phyloP scores from a whole-genome alignment of 2,329 filamentous ascomycete species.

The Ascochyta rabiei region DNA sequence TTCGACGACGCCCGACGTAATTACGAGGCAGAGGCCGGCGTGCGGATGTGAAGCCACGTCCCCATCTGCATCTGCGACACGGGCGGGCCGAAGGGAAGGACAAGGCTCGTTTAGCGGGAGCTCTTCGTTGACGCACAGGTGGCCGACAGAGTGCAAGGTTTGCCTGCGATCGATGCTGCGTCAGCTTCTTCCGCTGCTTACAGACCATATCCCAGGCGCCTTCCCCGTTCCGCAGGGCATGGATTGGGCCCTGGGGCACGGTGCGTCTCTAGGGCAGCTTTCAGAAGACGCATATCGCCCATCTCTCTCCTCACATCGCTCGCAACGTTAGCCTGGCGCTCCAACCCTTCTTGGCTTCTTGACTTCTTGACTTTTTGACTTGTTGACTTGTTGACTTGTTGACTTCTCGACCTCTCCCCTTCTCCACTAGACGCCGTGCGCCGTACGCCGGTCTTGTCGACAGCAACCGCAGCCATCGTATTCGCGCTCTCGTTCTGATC shows the following conservation, averaged over 20 bases:
- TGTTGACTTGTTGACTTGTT: not conserved
- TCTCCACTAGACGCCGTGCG: not conserved
- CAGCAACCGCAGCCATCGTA: not conserved
- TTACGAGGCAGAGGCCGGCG: conserved; percentile 8
- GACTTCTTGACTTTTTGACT: too few relatives aligned
- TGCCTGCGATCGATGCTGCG: too few relatives aligned
- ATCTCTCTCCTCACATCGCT: conserved; percentile 1
- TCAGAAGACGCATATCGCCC: conserved; percentile 6
- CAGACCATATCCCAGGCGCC: conserved; percentile 8
- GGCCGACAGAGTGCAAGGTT: not conserved
- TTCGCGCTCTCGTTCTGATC: not conserved
- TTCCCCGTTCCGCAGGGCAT: conserved; percentile 11
- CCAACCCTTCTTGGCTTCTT: not conserved
- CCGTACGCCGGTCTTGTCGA: not conserved
- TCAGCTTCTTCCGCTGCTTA: not conserved
- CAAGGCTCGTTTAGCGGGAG: conserved; percentile 2
- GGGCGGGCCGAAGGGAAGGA: not conserved
- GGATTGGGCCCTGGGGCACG: conserved; percentile 14
- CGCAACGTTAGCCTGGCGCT: not conserved
- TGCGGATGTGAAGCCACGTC: conserved; percentile 3
- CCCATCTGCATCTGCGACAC: not conserved
- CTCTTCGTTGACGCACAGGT: not conserved
- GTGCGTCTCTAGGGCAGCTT: conserved; percentile 11
- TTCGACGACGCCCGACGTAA: not conserved
- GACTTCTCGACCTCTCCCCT: not conserved